Evolutionary conservation across 2,329 filamentous ascomycete species (phyloP), one percentile per base, ranked within the genome.

Genomic region (Claviceps paspali): DNA sequence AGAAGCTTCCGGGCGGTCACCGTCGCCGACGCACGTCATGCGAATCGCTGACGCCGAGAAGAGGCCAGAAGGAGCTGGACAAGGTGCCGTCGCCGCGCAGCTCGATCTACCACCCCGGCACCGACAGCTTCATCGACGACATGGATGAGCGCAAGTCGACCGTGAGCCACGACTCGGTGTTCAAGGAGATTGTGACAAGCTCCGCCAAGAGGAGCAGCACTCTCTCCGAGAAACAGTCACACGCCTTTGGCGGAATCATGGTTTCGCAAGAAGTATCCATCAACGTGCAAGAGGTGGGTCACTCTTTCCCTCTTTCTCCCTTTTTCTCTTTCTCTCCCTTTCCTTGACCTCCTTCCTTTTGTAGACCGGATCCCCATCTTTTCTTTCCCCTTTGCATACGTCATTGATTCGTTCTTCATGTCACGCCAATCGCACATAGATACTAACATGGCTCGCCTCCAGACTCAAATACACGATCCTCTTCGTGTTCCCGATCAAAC

Each of bases 251-350:
- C 6, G 71, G 73, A 17, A 79, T 78, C 49, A 68, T 76, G 60
- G 67, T 78, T 6, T 72, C 69, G 18, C 70, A 74, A 43, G 71
- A 79, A 46, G 68, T 78, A 38, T 68, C 65, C 6, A 65, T 78
- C n/a, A 64, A 73, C 28, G 52, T 56, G 5, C 47, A 56, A 39
- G 46, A 46, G 8, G 21, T 22, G 21, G 8, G 21, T 22, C 8
- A 5, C 21, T 22, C 21, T 22, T 8, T 8, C 21, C 21, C 5
- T 5, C 21, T 22, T 5, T 22, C 21, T 8, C 21, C 21, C 21
- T 8, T 5, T 22, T n/a, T n/a, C n/a, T n/a, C n/a, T n/a, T n/a
- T n/a, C n/a, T n/a, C n/a, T n/a, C n/a, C n/a, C n/a, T n/a, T n/a
- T n/a, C n/a, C n/a, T n/a, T n/a, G n/a, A n/a, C 21, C 21, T 22